Evolutionary conservation across 495 filamentous ascomycete species (phyloP).

Genomic region (Penicillium steckii): DNA sequence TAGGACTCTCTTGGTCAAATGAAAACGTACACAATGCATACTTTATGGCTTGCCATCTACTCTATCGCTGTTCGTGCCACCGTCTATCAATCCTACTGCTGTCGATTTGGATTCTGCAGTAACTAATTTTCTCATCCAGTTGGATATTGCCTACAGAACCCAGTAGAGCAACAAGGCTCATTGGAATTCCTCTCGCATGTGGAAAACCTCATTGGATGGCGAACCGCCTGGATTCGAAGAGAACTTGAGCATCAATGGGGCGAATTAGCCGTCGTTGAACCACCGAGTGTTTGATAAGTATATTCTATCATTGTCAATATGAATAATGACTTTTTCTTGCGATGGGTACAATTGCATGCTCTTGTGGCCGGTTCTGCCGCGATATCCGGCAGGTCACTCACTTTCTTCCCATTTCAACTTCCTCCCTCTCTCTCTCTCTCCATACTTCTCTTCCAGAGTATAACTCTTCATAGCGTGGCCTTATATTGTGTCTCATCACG

Average conservation of each 20-base stretch:
- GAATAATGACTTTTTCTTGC: too few species aligned
- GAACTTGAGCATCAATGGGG: conserved; percentile 32
- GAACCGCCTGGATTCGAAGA: conserved; percentile 31
- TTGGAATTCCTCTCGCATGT: conserved; percentile 27
- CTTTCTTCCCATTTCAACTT: too few species aligned
- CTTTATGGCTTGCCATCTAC: conserved; percentile 39
- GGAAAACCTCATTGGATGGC: conserved; percentile 36
- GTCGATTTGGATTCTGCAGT: neutral
- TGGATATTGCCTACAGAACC: conserved; percentile 34
- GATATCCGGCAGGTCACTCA: too few species aligned
- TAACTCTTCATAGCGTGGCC: too few species aligned
- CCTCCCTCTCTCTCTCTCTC: too few species aligned
- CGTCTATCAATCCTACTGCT: neutral
- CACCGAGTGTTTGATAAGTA: neutral
- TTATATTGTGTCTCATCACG: too few species aligned
- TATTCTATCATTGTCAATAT: neutral
- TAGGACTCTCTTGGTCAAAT: conserved; percentile 38
- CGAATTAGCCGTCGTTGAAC: conserved; percentile 18
- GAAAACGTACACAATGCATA: conserved; percentile 41
- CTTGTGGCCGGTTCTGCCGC: neutral
- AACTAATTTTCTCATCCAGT: conserved; percentile 17
- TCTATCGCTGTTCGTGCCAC: conserved; percentile 34
- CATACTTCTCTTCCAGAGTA: too few species aligned
- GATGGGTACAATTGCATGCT: too few species aligned
- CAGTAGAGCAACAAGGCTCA: conserved; percentile 31